phyloP scores from a whole-genome alignment of 495 filamentous ascomycete species.

The Penicillium daleae region DNA sequence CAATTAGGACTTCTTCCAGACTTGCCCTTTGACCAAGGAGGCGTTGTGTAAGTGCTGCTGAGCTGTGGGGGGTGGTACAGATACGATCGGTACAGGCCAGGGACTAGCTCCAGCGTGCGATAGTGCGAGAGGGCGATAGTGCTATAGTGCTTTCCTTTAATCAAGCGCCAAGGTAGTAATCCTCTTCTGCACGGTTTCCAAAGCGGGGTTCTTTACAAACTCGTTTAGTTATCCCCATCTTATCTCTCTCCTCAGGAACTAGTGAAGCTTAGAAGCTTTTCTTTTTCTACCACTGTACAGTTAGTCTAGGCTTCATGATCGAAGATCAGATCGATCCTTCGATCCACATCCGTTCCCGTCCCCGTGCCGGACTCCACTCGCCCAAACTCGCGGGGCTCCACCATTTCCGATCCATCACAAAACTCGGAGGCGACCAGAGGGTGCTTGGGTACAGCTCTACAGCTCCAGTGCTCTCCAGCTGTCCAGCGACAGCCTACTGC shows the following conservation, averaged over 20 bases:
- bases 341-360: slow-evolving; percentile 9
- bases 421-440: not conserved
- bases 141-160: not conserved
- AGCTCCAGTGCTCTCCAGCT: too few relatives aligned
- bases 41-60: slow-evolving; percentile 2
- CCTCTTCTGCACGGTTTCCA: not conserved
- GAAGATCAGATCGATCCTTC: slow-evolving; percentile 16
- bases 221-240: not conserved
- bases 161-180: not conserved
- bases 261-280: slow-evolving; percentile 1
- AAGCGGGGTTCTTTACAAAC: not conserved
- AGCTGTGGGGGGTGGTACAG: slow-evolving; percentile 1
- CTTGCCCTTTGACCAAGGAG: not conserved
- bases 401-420: slow-evolving; percentile 20
- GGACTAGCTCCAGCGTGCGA: too few relatives aligned
- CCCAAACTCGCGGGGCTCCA: slow-evolving; percentile 8
- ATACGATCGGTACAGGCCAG: not conserved
- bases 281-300: not conserved
- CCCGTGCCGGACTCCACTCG: slow-evolving; percentile 17
- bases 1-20: not conserved
- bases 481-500: too few relatives aligned
- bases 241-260: not conserved
- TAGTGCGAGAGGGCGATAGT: too few relatives aligned
- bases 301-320: not conserved
- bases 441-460: slow-evolving; percentile 4